Percentiles rank a stretch among this genome's conserved stretches.
Conservation (phyloP, 148 eudicot genomes). For the Spergularia marina region DNA sequence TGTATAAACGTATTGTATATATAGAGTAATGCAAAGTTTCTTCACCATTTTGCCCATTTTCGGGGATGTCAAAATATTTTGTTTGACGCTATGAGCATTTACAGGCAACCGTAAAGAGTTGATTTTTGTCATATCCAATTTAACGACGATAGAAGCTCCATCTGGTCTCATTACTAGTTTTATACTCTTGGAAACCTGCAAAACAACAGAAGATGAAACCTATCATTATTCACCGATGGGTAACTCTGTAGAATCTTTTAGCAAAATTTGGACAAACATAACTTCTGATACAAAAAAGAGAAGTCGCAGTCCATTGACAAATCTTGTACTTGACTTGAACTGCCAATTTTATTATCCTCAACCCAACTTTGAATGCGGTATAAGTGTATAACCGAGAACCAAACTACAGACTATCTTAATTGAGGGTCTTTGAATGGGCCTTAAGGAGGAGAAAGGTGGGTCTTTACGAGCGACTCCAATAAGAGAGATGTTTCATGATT, state of each 20-base stretch:
- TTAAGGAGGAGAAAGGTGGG: too few relatives aligned
- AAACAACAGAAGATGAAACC: not conserved
- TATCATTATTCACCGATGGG: not conserved
- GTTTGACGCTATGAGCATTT: constrained; percentile 54
- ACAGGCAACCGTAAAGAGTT: constrained; percentile 48
- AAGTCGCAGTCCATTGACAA: too few relatives aligned
- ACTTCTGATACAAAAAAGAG: not conserved
- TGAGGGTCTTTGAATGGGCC: too few relatives aligned
- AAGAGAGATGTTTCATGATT: too few relatives aligned
- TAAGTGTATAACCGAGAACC: too few relatives aligned
- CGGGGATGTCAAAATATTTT: constrained; percentile 36
- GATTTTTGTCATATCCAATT: constrained; percentile 57
- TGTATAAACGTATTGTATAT: not conserved
- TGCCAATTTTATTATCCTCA: too few relatives aligned
- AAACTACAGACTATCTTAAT: too few relatives aligned
- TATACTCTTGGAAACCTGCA: constrained; percentile 77
- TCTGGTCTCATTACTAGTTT: constrained; percentile 47
- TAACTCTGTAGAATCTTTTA: not conserved
- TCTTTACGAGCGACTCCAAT: too few relatives aligned
- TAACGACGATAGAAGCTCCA: constrained; percentile 45
- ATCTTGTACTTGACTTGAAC: too few relatives aligned
- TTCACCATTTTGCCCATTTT: constrained; percentile 28
- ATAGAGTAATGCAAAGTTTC: constrained; percentile 1
- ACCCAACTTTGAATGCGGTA: too few relatives aligned
- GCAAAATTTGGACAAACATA: not conserved